Evolutionary conservation across 1,284 basidiomycete species (phyloP).

Genomic region (Clitocybe nebularis): DNA sequence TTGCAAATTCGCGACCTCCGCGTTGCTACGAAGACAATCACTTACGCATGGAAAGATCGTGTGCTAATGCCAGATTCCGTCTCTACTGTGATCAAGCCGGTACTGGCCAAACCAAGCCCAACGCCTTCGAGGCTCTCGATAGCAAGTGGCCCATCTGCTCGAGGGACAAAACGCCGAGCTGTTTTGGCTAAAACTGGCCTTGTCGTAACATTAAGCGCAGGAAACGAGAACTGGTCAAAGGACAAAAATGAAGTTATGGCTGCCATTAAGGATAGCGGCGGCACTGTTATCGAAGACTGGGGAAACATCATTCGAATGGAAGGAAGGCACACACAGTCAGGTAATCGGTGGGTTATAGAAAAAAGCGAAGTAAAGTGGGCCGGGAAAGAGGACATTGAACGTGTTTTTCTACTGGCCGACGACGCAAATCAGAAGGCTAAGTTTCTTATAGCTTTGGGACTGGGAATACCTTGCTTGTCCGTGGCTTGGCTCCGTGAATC

Average conservation of each 20-base stretch:
- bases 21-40: constrained; percentile 46
- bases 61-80: constrained; percentile 36
- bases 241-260: constrained; percentile 38
- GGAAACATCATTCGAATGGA: constrained; percentile 59
- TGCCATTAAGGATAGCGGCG: constrained; percentile 53
- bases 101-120: constrained; percentile 28
- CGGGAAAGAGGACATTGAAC: constrained; percentile 38
- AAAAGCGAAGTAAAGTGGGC: constrained; percentile 45
- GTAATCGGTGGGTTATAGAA: constrained; percentile 50
- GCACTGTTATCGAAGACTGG: constrained; percentile 63
- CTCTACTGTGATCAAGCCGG: constrained; percentile 30
- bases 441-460: constrained; percentile 75
- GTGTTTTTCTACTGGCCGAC: constrained; percentile 69
- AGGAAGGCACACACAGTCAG: constrained; percentile 37
- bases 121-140: constrained; percentile 41
- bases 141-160: constrained; percentile 22
- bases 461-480: constrained; percentile 83
- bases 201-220: constrained; percentile 43
- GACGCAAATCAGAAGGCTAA: constrained; percentile 68
- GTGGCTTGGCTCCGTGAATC: constrained; percentile 55
- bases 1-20: constrained; percentile 34
- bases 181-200: constrained; percentile 45
- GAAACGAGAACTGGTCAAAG: constrained; percentile 28
- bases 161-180: constrained; percentile 28
- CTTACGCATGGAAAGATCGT: constrained; percentile 51